phyloP scores from a whole-genome alignment of 75 land plant genomes.

The Pinus albicaulis region DNA sequence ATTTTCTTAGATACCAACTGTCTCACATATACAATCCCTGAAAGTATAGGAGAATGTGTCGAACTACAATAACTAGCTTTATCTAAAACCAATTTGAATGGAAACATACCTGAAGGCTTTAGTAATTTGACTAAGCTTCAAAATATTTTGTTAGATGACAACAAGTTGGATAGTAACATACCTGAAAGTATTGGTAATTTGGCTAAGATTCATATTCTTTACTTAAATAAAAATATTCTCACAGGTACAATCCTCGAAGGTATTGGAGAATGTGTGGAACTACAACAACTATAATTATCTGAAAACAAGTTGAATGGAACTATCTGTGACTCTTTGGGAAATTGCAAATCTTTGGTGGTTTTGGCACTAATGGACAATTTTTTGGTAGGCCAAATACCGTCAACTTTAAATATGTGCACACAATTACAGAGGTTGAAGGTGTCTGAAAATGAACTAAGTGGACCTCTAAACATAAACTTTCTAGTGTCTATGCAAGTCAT shows the following conservation, averaged over 20 bases:
- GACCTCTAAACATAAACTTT: no score
- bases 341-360: neutral
- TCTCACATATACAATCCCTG: no score
- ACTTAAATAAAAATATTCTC: conserved; percentile 16
- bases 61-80: no score
- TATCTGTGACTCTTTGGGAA: neutral
- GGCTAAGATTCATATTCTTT: conserved; percentile 6
- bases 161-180: no score
- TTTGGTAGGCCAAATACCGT: neutral
- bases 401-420: no score
- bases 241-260: conserved; percentile 31
- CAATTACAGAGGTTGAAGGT: no score
- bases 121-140: conserved; percentile 11
- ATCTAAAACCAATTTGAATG: neutral
- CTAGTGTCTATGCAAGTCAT: no score
- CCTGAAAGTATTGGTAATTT: no score
- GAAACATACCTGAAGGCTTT: conserved; percentile 36
- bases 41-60: no score
- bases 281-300: neutral
- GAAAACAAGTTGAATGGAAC: neutral
- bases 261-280: neutral
- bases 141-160: no score
- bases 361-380: neutral
- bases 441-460: no score
- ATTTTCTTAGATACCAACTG: no score